Percentiles rank a stretch among this genome's conserved stretches.
These are phyloP conservation scores for Candida loeiensis DNA, from an alignment of 805 yeast genomes.

Conservation along the genomic window DNA sequence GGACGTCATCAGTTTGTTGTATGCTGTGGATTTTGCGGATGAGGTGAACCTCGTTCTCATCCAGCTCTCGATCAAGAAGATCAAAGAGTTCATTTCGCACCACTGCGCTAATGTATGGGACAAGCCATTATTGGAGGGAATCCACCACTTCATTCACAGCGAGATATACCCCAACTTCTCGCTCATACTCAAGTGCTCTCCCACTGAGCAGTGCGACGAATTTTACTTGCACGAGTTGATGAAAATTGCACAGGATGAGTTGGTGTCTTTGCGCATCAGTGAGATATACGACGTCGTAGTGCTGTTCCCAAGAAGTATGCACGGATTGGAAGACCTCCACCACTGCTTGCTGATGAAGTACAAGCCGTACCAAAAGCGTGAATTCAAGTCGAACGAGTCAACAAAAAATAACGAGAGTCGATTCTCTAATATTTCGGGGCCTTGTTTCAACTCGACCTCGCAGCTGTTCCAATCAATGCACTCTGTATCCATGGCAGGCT, in stretches of 20 bases:
- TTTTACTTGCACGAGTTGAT: constrained; percentile 25
- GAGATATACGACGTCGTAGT: constrained; percentile 61
- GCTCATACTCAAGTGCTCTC: constrained; percentile 12
- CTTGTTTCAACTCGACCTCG: constrained; percentile 3
- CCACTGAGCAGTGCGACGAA: constrained; percentile 10
- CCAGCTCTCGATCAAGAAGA: constrained; percentile 33
- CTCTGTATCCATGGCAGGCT: constrained; percentile 1
- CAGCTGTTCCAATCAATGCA: constrained; percentile 8
- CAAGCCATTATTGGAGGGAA: constrained; percentile 27
- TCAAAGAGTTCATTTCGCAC: constrained; percentile 26
- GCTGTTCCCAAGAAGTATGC: constrained; percentile 48
- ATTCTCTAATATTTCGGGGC: background rate
- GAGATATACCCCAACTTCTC: constrained; percentile 38
- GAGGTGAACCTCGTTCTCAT: constrained; percentile 30
- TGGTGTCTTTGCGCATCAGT: constrained; percentile 45
- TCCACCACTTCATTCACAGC: constrained; percentile 36
- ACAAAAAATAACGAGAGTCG: background rate
- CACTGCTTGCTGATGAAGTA: constrained; percentile 41
- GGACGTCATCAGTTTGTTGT: constrained; percentile 10
- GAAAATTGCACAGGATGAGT: constrained; percentile 36
- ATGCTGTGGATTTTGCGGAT: constrained; percentile 19
- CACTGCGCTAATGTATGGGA: constrained; percentile 38
- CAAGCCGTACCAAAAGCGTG: constrained; percentile 7
- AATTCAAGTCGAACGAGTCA: background rate
- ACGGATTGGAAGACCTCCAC: constrained; percentile 57